A percentile compares a stretch with the other conserved stretches of the same genome.
These are phyloP conservation scores for Rhizophagus sp. DNA, from an alignment of 192 early-diverging fungal genomes.

Conservation along the genomic window DNA sequence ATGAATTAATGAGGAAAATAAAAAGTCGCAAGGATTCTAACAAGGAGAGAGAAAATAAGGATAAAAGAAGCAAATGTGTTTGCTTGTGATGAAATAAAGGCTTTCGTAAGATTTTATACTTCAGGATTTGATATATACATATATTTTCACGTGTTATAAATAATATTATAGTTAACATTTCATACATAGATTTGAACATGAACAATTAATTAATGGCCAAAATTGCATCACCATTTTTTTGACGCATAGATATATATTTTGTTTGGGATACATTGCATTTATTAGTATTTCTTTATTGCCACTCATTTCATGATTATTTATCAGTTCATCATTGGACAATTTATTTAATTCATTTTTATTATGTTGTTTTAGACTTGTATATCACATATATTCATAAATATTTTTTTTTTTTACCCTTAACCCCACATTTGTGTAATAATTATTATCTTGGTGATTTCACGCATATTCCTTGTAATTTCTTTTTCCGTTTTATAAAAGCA, in stretches of 20 bases:
- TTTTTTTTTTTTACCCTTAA: neutral
- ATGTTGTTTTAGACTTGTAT: neutral
- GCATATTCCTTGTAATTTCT: neutral
- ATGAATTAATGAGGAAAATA: constrained; percentile 75
- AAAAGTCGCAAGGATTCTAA: constrained; percentile 60
- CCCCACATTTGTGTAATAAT: neutral
- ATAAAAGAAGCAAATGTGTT: constrained; percentile 40
- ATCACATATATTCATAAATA: neutral
- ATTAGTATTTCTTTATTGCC: neutral
- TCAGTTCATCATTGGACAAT: neutral
- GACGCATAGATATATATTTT: neutral
- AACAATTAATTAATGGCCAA: neutral
- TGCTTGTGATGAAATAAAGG: constrained; percentile 31
- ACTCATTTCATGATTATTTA: neutral
- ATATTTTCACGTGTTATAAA: neutral
- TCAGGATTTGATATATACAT: neutral
- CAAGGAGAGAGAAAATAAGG: constrained; percentile 45
- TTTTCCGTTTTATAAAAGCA: neutral
- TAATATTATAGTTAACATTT: neutral
- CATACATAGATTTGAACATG: neutral
- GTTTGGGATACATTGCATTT: neutral
- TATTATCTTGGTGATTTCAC: neutral
- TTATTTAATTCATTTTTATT: neutral
- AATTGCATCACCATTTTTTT: neutral
- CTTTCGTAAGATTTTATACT: neutral